Evolutionary conservation across 2,329 filamentous ascomycete genomes (phyloP), one percentile per base, ranked within the genome.

Genomic region (Fusarium anguioides): DNA sequence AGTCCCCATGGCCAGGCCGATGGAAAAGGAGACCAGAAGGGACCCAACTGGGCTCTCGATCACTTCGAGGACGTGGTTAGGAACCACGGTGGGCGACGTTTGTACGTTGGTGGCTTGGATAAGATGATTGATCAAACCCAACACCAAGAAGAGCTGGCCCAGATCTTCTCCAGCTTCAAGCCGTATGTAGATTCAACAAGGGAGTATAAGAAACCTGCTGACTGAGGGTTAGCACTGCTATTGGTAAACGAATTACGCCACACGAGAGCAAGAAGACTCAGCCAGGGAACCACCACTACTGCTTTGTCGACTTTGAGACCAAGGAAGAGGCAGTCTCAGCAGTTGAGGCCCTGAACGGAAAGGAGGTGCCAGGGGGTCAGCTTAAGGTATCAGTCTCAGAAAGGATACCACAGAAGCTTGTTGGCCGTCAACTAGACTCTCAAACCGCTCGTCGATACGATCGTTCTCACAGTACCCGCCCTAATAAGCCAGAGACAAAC

Each of bases 271-370:
- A 82, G 58, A 80, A 78, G 24, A 75, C 79, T n/a, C 79, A 81
- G 37, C 78, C 81, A 0, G 86, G 86, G 27, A 83, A 86, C 64
- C 82, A 87, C 71, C 85, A 90, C 76, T 90, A 87, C 75, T 86
- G 87, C 69, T 91, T 90, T 60, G 86, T 91, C n/a, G 87, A 91
- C 69, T 83, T 91, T 55, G 79, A 78, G 45, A 85, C 81, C 8
- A 73, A 78, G 1, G 82, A 87, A 50, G 84, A 89, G 63, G 86
- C 86, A 1, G 75, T 82, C 31, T 76, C 76, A 11, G 88, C 87
- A 21, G 80, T 86, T 3, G 70, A 66, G 26, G 41, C 66, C 2
- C 68, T 77, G 1, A 59, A 75, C 20, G 74, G 73, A 5, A 60
- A 24, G 10, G 27, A 27, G 11, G 20, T 37, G 1, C 20, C 18